Conservation (phyloP, 2,329 filamentous ascomycete genomes). For the Fusarium brevicatenulatum region DNA sequence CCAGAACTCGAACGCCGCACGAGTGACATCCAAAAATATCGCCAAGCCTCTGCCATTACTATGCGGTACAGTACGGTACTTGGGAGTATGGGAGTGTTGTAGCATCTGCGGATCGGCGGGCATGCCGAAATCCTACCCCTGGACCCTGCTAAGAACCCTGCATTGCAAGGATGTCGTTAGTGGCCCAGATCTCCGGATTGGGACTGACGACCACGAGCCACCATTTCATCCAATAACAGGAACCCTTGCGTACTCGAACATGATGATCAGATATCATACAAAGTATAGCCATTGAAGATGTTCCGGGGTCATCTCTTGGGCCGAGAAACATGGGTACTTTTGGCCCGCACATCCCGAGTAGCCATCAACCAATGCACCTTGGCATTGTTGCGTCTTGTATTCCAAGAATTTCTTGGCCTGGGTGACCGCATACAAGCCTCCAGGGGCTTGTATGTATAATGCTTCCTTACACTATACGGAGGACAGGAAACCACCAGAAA, state of each 20-base stretch:
- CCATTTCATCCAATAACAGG: slow-evolving; percentile 10
- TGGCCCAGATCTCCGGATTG: slow-evolving; percentile 34
- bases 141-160: slow-evolving; percentile 37
- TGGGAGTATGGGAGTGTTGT: not conserved
- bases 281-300: not conserved
- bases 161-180: slow-evolving; percentile 26
- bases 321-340: not conserved
- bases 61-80: not conserved
- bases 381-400: not conserved
- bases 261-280: not conserved
- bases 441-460: not conserved
- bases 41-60: slow-evolving; percentile 26
- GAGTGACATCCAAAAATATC: slow-evolving; percentile 9
- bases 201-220: slow-evolving; percentile 31
- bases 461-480: not conserved
- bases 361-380: not conserved
- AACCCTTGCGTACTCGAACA: not conserved
- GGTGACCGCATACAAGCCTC: not conserved
- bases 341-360: not conserved
- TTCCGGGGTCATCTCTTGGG: not conserved
- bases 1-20: slow-evolving; percentile 9
- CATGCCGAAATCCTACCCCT: slow-evolving; percentile 36
- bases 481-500: not conserved
- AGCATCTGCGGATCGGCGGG: slow-evolving; percentile 29
- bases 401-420: not conserved